Conservation (phyloP, 495 filamentous ascomycete species). For the Tetracladium setigerum region DNA sequence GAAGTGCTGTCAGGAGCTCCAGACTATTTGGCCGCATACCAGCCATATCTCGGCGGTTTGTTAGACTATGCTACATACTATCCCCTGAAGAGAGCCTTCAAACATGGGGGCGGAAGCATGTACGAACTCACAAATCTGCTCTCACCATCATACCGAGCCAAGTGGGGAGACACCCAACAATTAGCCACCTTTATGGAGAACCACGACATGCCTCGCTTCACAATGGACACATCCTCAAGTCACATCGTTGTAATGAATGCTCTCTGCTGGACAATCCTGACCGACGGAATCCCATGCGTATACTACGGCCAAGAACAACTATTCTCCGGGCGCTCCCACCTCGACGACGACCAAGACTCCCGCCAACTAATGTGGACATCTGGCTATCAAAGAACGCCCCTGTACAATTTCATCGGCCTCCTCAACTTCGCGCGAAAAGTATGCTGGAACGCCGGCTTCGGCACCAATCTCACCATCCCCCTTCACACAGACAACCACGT, state of each 20-base stretch:
- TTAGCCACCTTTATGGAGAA: constrained; percentile 74
- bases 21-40: constrained; percentile 56
- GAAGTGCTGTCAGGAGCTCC: constrained; percentile 62
- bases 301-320: constrained; percentile 2
- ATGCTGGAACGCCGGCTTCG: too few relatives aligned
- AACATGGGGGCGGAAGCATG: constrained; percentile 50
- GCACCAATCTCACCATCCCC: too few relatives aligned
- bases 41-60: constrained; percentile 45
- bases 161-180: constrained; percentile 53
- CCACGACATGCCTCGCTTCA: constrained; percentile 66
- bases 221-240: constrained; percentile 43
- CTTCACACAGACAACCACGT: too few relatives aligned
- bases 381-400: too few relatives aligned
- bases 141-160: constrained; percentile 44
- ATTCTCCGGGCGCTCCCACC: neutral
- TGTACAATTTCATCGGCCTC: too few relatives aligned
- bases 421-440: too few relatives aligned
- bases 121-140: constrained; percentile 51
- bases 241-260: too few relatives aligned
- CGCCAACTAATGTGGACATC: too few relatives aligned
- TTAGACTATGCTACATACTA: constrained; percentile 68
- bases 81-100: constrained; percentile 53
- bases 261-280: constrained; percentile 43
- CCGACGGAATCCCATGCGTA: constrained; percentile 49
- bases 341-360: too few relatives aligned